phyloP scores from a whole-genome alignment of 2,329 filamentous ascomycete species.

The Magnaporthiopsis poae region DNA sequence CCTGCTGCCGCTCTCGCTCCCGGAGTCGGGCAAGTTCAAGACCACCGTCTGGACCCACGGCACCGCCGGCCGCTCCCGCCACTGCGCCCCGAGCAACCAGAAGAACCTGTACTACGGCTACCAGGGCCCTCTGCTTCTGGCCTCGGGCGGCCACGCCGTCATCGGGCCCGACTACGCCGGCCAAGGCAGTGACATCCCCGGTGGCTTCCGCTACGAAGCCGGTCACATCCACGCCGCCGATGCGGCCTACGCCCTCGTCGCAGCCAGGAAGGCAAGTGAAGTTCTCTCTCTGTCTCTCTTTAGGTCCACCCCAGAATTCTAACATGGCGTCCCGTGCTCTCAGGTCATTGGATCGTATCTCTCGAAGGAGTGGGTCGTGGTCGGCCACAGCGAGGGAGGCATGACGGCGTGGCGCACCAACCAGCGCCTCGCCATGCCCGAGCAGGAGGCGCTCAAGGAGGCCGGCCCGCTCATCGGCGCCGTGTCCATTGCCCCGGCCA shows the following conservation, averaged over 20 bases:
- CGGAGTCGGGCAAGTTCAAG: slow-evolving; percentile 4
- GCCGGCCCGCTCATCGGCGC: slow-evolving; percentile 12
- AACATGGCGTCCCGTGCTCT: not conserved
- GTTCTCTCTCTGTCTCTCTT: too few relatives aligned
- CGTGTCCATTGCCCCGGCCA: slow-evolving; percentile 12
- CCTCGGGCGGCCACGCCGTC: slow-evolving; percentile 9
- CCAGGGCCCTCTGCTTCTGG: slow-evolving; percentile 15
- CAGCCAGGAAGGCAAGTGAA: slow-evolving; percentile 11
- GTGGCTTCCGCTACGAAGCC: slow-evolving; percentile 16
- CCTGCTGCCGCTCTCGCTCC: slow-evolving; percentile 10
- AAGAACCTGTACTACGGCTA: slow-evolving; percentile 17
- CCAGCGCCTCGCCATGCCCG: slow-evolving; percentile 15
- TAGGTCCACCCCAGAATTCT: not conserved
- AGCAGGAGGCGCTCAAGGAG: slow-evolving; percentile 7
- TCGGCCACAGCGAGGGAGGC: slow-evolving; percentile 18
- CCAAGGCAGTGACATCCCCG: slow-evolving; percentile 13
- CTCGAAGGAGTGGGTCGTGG: slow-evolving; percentile 16
- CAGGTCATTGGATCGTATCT: slow-evolving; percentile 9
- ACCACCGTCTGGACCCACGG: slow-evolving; percentile 19
- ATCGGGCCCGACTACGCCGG: slow-evolving; percentile 10
- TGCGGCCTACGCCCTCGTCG: slow-evolving; percentile 12
- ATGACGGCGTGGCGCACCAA: slow-evolving; percentile 18
- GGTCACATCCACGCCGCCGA: slow-evolving; percentile 16
- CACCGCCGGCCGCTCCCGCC: slow-evolving; percentile 14
- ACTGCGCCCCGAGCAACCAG: slow-evolving; percentile 18